Base-by-base conservation (phyloP, 495 filamentous ascomycete species). In the Staphylotrichum longicolle region DNA sequence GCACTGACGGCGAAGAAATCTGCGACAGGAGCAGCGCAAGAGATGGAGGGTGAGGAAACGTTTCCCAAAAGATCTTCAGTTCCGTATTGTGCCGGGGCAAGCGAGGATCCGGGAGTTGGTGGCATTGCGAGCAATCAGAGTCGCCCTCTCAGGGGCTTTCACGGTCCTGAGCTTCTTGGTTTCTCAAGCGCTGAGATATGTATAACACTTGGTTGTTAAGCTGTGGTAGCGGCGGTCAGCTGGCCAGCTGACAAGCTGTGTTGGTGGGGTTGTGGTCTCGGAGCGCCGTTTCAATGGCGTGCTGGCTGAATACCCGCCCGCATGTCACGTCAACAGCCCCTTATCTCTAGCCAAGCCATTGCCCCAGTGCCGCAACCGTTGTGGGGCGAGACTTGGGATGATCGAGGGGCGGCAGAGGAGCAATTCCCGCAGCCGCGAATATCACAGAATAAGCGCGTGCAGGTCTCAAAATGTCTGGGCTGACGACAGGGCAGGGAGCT, bases 1-100 rank as follows among this genome's bases (percentile, higher is more conserved):
- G 68, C 68, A 70, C 68, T 70, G 68, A 70, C 67, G 20, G 55
- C 33, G 40, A 63, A 51, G 30, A 56, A 60, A 32, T 51, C 57
- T 47, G 57, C 49, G 54, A 58, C 64, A 57, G 41, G 39, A 37
- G 39, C 45, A 20, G 14, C 14, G 45, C 45, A 2, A 5, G 8
- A 11, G n/a, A 7, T 0, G 7, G 15, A 8, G 44, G 30, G 32
- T 5, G 10, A 33, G 44, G 14, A 37, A 46, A 45, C 11, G 48
- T 40, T 32, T 49, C 27, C 12, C 41, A 40, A 30, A 35, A 39
- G 12, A 46, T 8, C 3, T 15, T 15, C 34, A 54, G n/a, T 47
- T 30, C 32, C 42, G 35, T 15, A 47, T 58, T 30, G 45, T 45
- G 57, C 35, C 37, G 54, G 34, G 39, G 51, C 48, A 53, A 60